Conservation (phyloP, 1,284 basidiomycete species). For the Sutorius eximius region DNA sequence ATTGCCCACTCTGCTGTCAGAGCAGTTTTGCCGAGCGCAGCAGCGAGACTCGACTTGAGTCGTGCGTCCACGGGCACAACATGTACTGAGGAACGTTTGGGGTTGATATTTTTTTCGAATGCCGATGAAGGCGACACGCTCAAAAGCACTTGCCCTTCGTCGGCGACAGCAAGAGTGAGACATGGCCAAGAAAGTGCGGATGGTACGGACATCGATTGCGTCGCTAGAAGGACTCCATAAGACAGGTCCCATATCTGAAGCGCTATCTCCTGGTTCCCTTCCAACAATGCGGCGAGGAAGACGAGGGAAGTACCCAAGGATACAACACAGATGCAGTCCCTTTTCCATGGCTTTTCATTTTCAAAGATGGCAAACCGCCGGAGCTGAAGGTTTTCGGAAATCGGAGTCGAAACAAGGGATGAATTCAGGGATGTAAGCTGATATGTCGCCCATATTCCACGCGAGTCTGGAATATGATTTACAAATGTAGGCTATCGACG, state of each 20-base stretch:
- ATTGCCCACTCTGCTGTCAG: conserved; percentile 53
- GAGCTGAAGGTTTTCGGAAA: conserved; percentile 43
- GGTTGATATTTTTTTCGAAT: conserved; percentile 20
- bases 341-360: conserved; percentile 18
- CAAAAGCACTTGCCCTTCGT: conserved; percentile 54
- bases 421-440: conserved; percentile 38
- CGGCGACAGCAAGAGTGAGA: conserved; percentile 38
- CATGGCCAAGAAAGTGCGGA: conserved; percentile 38
- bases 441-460: conserved; percentile 38
- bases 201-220: conserved; percentile 53
- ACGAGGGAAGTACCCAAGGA: conserved; percentile 64
- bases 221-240: conserved; percentile 63
- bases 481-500: not conserved
- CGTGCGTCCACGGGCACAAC: conserved; percentile 57
- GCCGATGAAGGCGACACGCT: conserved; percentile 44
- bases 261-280: conserved; percentile 47
- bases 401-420: conserved; percentile 26
- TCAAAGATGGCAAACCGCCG: conserved; percentile 32
- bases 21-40: conserved; percentile 55
- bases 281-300: conserved; percentile 52
- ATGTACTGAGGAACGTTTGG: conserved; percentile 51
- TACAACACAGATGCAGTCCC: conserved; percentile 42
- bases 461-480: conserved; percentile 20
- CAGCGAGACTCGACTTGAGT: conserved; percentile 55
- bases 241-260: conserved; percentile 71